phyloP scores from a whole-genome alignment of 2,329 filamentous ascomycete species.

The Hyphodiscus sp. region DNA sequence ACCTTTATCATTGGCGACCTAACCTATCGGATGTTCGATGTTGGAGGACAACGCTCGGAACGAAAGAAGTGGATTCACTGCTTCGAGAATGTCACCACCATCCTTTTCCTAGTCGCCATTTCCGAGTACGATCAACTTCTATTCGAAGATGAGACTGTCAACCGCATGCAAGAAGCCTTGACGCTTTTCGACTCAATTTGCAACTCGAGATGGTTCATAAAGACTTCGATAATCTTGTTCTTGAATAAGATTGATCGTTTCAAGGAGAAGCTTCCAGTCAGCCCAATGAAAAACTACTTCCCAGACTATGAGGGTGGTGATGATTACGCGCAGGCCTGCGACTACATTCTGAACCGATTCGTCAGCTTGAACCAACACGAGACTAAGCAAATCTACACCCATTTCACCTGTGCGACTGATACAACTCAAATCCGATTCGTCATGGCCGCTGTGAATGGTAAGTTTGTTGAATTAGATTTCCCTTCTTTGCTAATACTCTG shows the following conservation, averaged over 20 bases:
- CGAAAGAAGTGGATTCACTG: constrained; percentile 77
- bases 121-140: constrained; percentile 96
- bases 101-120: constrained; percentile 90
- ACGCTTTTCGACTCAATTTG: constrained; percentile 84
- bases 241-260: constrained; percentile 88
- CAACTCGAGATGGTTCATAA: constrained; percentile 86
- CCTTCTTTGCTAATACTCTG: constrained; percentile 35
- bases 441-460: constrained; percentile 99
- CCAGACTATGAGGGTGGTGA: constrained; percentile 90
- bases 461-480: constrained; percentile 28
- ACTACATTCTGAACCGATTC: constrained; percentile 98
- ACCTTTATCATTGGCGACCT: constrained; percentile 88
- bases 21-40: constrained; percentile 89
- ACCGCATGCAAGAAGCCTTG: constrained; percentile 86
- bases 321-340: constrained; percentile 91
- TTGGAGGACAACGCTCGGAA: constrained; percentile 68
- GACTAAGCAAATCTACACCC: constrained; percentile 99
- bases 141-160: constrained; percentile 94
- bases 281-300: constrained; percentile 85
- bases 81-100: constrained; percentile 75
- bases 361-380: constrained; percentile 98
- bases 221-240: constrained; percentile 83
- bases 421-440: constrained; percentile 99
- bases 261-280: constrained; percentile 76
- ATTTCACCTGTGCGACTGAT: constrained; percentile 98